Conservation (phyloP, 1,284 basidiomycete species). For the Farysia itapuensis region DNA sequence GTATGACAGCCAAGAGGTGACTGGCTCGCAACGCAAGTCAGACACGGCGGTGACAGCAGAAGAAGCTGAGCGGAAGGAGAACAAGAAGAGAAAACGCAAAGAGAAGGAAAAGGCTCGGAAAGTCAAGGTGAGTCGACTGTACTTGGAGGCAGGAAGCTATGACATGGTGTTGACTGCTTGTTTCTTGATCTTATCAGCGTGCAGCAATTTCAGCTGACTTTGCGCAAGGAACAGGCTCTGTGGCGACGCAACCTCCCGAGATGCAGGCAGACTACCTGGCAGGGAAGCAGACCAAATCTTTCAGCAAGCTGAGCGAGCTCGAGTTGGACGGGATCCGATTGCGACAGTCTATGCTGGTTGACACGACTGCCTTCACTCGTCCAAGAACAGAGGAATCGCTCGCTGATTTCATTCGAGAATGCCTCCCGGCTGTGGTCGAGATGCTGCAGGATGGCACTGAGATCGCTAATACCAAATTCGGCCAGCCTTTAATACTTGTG, state of each 20-base stretch:
- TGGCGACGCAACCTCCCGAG: constrained; percentile 36
- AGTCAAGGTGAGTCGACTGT: constrained; percentile 39
- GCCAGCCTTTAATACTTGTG: constrained; percentile 36
- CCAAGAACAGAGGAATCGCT: constrained; percentile 20
- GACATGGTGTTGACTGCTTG: no score
- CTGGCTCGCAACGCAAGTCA: not conserved
- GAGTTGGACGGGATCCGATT: constrained; percentile 49
- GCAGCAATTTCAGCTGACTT: constrained; percentile 31
- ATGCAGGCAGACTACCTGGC: constrained; percentile 53
- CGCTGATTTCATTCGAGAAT: constrained; percentile 31
- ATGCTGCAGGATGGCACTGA: constrained; percentile 11
- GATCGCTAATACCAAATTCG: constrained; percentile 10
- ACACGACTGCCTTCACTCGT: constrained; percentile 21
- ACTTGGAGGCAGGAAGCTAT: no score
- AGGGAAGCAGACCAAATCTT: constrained; percentile 33
- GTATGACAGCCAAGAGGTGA: not conserved
- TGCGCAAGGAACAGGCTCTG: constrained; percentile 23
- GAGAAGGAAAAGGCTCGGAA: constrained; percentile 43
- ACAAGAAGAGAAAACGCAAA: constrained; percentile 46
- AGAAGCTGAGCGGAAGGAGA: constrained; percentile 34
- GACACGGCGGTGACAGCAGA: constrained; percentile 2
- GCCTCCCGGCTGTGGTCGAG: constrained; percentile 15
- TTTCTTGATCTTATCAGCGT: constrained; percentile 29
- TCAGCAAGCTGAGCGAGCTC: constrained; percentile 44
- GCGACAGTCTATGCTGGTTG: constrained; percentile 31